Percentiles rank a stretch among this genome's conserved stretches.
Evolutionary conservation across 2,329 filamentous ascomycete species (phyloP).

Genomic region (Cadophora luteo-olivacea): DNA sequence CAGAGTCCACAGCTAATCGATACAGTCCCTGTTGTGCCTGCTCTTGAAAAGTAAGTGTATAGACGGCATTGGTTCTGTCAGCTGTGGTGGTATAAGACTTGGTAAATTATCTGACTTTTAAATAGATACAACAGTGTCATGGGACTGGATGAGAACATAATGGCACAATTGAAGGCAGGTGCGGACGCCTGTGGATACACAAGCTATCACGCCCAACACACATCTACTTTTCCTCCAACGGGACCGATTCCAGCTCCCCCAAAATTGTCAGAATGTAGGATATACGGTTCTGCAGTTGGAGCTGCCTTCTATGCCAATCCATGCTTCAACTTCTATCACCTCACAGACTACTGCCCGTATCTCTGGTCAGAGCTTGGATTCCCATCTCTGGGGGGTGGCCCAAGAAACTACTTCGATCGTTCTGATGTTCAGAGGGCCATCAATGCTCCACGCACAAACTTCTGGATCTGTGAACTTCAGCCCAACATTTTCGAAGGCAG

Average conservation of each 20-base stretch:
- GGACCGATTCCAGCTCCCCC: conserved; percentile 55
- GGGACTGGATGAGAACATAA: conserved; percentile 58
- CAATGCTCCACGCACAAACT: conserved; percentile 59
- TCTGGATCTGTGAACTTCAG: conserved; percentile 57
- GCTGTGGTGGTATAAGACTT: too few species aligned
- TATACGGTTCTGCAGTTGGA: conserved; percentile 51
- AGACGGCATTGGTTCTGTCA: neutral
- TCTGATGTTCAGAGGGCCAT: conserved; percentile 64
- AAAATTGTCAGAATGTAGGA: conserved; percentile 32
- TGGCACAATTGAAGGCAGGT: conserved; percentile 51
- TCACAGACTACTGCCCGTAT: conserved; percentile 55
- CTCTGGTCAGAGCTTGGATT: conserved; percentile 41
- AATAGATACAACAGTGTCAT: conserved; percentile 53
- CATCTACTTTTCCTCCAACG: conserved; percentile 62
- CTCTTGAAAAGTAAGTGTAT: conserved; percentile 50
- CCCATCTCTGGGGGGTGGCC: conserved; percentile 58
- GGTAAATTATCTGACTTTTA: neutral
- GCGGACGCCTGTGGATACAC: conserved; percentile 59
- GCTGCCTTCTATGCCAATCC: conserved; percentile 60
- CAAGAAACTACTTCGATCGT: conserved; percentile 67
- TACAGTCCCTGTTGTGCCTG: conserved; percentile 51
- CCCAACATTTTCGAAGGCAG: conserved; percentile 50
- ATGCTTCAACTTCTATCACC: conserved; percentile 70
- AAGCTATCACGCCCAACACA: conserved; percentile 53
- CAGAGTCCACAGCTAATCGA: conserved; percentile 17